Evolutionary conservation across 495 filamentous ascomycete species (phyloP).

Genomic region (Pyrenopolyporus hunteri): DNA sequence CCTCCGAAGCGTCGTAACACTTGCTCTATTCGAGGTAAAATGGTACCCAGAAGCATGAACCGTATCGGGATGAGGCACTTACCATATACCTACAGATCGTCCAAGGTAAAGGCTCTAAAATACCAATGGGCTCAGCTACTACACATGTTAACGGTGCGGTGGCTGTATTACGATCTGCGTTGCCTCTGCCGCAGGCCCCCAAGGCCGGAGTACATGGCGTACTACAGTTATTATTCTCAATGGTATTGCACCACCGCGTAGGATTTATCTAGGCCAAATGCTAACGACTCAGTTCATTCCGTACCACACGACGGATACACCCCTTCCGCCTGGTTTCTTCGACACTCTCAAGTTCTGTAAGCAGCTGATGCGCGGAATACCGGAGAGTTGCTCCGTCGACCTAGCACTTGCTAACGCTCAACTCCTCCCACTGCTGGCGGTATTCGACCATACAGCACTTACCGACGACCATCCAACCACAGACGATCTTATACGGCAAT

Average conservation of each 20-base stretch:
- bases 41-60: not conserved
- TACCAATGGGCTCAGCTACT: conserved; percentile 43
- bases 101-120: conserved; percentile 41
- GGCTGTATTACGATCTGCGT: conserved; percentile 46
- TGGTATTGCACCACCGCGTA: conserved; percentile 35
- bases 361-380: conserved; percentile 26
- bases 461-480: conserved; percentile 44
- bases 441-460: conserved; percentile 36
- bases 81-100: conserved; percentile 41
- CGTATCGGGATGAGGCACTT: conserved; percentile 5
- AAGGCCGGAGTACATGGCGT: conserved; percentile 44
- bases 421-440: conserved; percentile 43
- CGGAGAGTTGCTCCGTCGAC: conserved; percentile 40
- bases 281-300: conserved; percentile 44
- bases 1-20: conserved; percentile 48
- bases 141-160: conserved; percentile 55
- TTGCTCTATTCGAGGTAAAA: conserved; percentile 56
- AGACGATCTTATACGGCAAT: conserved; percentile 38
- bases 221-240: conserved; percentile 53
- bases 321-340: conserved; percentile 45
- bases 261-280: not conserved
- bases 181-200: conserved; percentile 38
- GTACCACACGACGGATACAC: conserved; percentile 38
- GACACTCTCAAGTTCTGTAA: conserved; percentile 46
- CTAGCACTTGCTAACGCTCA: conserved; percentile 42